Percentiles rank a stretch among this genome's conserved stretches.
Conservation (phyloP, 208 protist genomes). For the Leishmania turanica region DNA sequence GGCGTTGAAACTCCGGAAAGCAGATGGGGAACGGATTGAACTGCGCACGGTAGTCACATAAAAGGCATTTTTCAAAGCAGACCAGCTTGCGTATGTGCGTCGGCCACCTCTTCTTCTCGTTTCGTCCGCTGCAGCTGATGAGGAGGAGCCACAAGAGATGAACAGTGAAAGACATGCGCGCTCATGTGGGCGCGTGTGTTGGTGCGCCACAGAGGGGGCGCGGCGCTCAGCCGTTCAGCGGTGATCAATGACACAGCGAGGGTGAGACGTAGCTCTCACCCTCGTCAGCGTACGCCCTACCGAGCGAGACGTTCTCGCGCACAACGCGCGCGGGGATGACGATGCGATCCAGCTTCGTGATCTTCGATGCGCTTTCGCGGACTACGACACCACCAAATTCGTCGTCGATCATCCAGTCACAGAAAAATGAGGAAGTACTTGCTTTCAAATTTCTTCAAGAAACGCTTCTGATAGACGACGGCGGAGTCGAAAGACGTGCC, state of each 20-base stretch:
- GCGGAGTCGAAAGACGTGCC: constrained; percentile 72
- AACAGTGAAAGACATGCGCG: too few relatives aligned
- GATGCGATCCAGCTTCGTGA: constrained; percentile 69
- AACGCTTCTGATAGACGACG: constrained; percentile 66
- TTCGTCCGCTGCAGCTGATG: background rate
- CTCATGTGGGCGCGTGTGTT: background rate
- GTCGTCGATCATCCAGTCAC: constrained; percentile 73
- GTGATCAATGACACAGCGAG: background rate
- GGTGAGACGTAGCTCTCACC: constrained; percentile 19
- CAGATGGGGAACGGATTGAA: background rate
- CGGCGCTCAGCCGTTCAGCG: background rate
- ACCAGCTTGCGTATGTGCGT: background rate
- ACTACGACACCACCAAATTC: constrained; percentile 75
- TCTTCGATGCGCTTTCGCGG: constrained; percentile 80
- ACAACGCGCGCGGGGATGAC: constrained; percentile 70
- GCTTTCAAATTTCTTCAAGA: constrained; percentile 70
- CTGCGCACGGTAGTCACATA: background rate
- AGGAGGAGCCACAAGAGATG: background rate
- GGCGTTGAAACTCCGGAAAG: background rate
- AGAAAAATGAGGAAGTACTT: constrained; percentile 85
- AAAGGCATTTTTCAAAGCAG: too few relatives aligned
- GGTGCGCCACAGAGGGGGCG: too few relatives aligned
- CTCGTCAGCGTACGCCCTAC: constrained; percentile 20
- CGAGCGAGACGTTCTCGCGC: constrained; percentile 36
- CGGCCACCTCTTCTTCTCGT: background rate